Evolutionary conservation across 148 eudicot genomes (phyloP), one percentile per base, ranked within the genome.

Genomic region (Oxyria digyna): DNA sequence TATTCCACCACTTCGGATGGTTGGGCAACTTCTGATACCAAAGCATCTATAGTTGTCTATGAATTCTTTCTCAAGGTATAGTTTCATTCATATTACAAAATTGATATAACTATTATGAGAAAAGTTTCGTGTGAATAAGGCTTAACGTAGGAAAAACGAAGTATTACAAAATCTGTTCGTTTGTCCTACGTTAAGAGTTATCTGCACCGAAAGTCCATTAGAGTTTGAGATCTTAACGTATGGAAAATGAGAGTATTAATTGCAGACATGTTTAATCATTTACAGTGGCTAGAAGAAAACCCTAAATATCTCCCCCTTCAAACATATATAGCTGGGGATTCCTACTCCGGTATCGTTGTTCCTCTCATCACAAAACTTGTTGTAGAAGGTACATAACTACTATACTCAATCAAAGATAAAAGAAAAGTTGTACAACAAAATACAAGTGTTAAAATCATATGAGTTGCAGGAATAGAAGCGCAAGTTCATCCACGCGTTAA

Each of bases 221-320:
- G n/a, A n/a, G n/a, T n/a, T n/a, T n/a, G n/a, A n/a, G n/a, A n/a
- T n/a, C n/a, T n/a, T n/a, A n/a, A n/a, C n/a, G n/a, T n/a, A n/a
- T n/a, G n/a, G 15, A 21, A 2, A 1, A 0, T 17, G 2, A 21
- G 63, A 21, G 0, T 21, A 21, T 8, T 62, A 4, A 1, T 12
- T 62, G 37, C 4, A 3, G 13, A 33, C 35, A 9, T 49, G n/a
- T 49, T n/a, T 12, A 11, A 26, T 14, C 37, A 14, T 78, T 66
- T 74, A n/a, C 52, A 82, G 80, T 82, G 85, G 82, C 20, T 82
- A 31, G 74, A 42, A 4, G 85, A 82, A 42, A 76, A 82, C 32
- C 82, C 82, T 0, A 66, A 76, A 37, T 82, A 76, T 63, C 80
- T 76, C 20, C 72, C 75, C 18, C 81, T 80, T 50, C 79, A 75